phyloP scores from a whole-genome alignment of 1,284 basidiomycete genomes.

The Puccinia triticina region DNA sequence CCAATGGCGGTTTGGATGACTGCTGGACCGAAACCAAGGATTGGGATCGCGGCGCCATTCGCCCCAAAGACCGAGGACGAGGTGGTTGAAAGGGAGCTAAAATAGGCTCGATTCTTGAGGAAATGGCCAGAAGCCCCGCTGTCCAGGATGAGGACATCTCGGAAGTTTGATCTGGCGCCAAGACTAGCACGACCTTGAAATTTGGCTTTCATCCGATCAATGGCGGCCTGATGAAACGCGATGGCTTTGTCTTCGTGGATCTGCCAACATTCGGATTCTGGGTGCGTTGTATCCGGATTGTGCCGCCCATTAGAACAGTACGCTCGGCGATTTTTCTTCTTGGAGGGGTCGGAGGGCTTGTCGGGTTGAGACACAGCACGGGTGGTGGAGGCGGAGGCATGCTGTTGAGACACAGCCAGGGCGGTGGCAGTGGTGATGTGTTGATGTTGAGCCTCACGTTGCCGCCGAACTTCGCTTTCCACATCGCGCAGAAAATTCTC shows the following conservation, averaged over 20 bases:
- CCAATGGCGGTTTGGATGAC: neutral
- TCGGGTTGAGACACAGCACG: no score
- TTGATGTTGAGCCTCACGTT: neutral
- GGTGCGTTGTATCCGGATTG: neutral
- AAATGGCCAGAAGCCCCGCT: neutral
- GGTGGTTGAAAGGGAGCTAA: neutral
- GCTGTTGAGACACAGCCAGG: no score
- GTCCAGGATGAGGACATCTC: neutral
- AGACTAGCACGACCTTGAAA: neutral
- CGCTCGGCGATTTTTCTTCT: neutral
- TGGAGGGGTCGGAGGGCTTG: no score
- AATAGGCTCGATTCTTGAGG: neutral
- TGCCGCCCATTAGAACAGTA: neutral
- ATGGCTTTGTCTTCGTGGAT: neutral
- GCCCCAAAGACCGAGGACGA: neutral
- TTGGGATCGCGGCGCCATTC: neutral
- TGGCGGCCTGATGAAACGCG: neutral
- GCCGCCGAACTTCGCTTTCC: neutral
- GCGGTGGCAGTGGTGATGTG: neutral
- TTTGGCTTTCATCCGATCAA: neutral
- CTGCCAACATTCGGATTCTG: neutral
- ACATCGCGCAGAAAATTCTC: neutral
- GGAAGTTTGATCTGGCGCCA: neutral
- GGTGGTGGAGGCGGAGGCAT: neutral
- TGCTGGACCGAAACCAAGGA: neutral